Percentiles rank a stretch among this genome's conserved stretches.
These are phyloP conservation scores for Chloranthus sessilifolius DNA, from an alignment of 164 flowering plant species.

Conservation along the genomic window DNA sequence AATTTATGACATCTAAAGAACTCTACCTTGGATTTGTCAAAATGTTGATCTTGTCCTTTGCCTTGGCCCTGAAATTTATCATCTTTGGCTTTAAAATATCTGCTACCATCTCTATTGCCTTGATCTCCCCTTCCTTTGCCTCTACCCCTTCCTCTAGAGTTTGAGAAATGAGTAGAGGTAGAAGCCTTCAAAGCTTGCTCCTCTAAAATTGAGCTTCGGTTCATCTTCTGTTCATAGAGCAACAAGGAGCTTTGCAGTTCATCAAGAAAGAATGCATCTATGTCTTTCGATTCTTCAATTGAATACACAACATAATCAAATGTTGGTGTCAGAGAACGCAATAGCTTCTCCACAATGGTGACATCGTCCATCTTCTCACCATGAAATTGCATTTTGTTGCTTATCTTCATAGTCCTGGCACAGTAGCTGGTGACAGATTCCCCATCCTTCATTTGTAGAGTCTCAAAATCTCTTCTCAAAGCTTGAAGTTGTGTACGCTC, in stretches of 20 bases:
- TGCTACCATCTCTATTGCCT: slow-evolving; percentile 2
- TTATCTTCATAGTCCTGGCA: slow-evolving; percentile 13
- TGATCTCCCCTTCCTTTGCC: slow-evolving; percentile 8
- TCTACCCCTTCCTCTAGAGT: slow-evolving; percentile 1
- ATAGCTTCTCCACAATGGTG: slow-evolving; percentile 15
- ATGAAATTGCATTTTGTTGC: slow-evolving; percentile 8
- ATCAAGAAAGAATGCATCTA: neutral
- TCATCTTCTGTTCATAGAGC: slow-evolving; percentile 4
- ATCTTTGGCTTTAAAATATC: neutral
- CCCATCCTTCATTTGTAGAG: too few relatives aligned
- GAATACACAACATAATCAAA: slow-evolving; percentile 2
- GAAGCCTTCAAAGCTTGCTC: slow-evolving; percentile 5
- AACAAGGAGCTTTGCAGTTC: too few relatives aligned
- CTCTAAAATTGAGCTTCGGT: slow-evolving; percentile 1
- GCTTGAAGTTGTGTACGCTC: too few relatives aligned
- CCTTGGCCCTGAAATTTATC: neutral
- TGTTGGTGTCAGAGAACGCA: slow-evolving; percentile 5
- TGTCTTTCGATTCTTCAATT: slow-evolving; percentile 3
- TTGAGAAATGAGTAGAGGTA: neutral
- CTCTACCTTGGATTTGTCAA: slow-evolving; percentile 9
- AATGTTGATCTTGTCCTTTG: slow-evolving; percentile 3
- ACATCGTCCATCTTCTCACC: slow-evolving; percentile 20
- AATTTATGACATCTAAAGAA: slow-evolving; percentile 8
- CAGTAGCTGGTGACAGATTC: too few relatives aligned
- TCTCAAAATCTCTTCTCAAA: too few relatives aligned